phyloP scores from a whole-genome alignment of 306 rosid species.

The Bauhinia variegata region DNA sequence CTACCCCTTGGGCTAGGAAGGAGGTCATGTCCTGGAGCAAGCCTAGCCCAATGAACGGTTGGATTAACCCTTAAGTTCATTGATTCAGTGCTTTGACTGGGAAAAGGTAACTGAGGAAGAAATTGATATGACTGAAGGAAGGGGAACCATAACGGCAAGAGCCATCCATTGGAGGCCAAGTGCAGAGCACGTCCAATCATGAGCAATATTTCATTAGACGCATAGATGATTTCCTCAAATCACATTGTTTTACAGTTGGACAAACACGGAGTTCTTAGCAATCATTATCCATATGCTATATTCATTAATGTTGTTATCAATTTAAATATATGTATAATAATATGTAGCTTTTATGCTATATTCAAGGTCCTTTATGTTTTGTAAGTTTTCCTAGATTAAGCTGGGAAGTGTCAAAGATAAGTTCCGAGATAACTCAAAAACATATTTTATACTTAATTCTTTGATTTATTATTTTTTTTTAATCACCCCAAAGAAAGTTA shows the following conservation, averaged over 20 bases:
- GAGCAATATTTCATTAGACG: not conserved
- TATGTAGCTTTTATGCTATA: too few species aligned
- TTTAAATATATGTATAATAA: too few species aligned
- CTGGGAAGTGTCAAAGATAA: too few species aligned
- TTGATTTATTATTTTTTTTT: too few species aligned
- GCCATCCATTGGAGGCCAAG: constrained; percentile 51
- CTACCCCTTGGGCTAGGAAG: constrained; percentile 29
- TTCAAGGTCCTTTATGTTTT: too few species aligned
- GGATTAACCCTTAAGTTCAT: constrained; percentile 3
- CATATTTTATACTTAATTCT: too few species aligned
- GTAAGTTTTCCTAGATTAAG: too few species aligned
- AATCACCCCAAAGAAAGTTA: too few species aligned
- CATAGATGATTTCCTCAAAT: not conserved
- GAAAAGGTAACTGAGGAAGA: not conserved
- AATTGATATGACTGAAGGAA: constrained; percentile 31
- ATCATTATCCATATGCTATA: too few species aligned
- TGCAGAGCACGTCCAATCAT: constrained; percentile 53
- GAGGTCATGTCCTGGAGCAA: constrained; percentile 18
- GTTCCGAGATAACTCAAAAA: too few species aligned
- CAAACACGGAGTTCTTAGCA: too few species aligned
- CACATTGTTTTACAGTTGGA: not conserved
- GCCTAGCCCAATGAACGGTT: not conserved
- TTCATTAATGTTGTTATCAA: too few species aligned
- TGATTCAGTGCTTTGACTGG: constrained; percentile 31
- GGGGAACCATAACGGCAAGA: constrained; percentile 29